Base-by-base conservation (phyloP, 768 basidiomycete genomes). In the Amanita pseudoporphyria region DNA sequence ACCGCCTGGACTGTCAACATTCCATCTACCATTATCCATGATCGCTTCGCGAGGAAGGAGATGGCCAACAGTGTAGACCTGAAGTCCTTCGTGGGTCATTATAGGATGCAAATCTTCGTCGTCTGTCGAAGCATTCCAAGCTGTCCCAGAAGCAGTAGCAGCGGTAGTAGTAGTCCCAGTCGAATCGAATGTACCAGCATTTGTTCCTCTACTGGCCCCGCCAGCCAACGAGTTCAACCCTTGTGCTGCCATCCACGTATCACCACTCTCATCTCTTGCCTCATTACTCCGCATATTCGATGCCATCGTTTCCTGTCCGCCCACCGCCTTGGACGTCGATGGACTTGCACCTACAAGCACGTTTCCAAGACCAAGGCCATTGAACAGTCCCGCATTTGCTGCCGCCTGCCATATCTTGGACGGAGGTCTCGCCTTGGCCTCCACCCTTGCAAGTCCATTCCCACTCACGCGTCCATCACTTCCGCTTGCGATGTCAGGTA, bases 11-110 rank as follows among this genome's bases (percentile, higher is more conserved):
- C 47, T 57, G 45, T 81, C 76, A 60, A 77, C 81, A 21, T 67
- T 71, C 83, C 83, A 86, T 49, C 76, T 78, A 14, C 77, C 82
- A 37, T 74, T 76, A 58, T 79, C 78, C 18, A 72, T 74, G 45
- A 67, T 60, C 37, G 54, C 64, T 52, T 71, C 71, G 51, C 77
- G 67, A 12, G 86, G 86, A 55, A 87, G 68, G 19, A 88, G 65
- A 61, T 87, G 86, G 0, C 87, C 86, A 3, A 89, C 76, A 1
- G 87, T 89, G 60, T 86, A 86, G 47, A 88, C 84, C 61, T 87
- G 84, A 47, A 89, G 62, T 3, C 84, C 86, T 57, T 84, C 77
- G 52, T 86, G 82, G 36, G 62, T 61, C 57, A 62, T 53, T 45
- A 60, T 57, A 6, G 49, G 54, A 24, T 41, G 44, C 12, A 44